Percentiles rank a stretch among this genome's conserved stretches.
Conservation (phyloP, 805 yeast genomes). For the Nakazawaea wyomingensis region DNA sequence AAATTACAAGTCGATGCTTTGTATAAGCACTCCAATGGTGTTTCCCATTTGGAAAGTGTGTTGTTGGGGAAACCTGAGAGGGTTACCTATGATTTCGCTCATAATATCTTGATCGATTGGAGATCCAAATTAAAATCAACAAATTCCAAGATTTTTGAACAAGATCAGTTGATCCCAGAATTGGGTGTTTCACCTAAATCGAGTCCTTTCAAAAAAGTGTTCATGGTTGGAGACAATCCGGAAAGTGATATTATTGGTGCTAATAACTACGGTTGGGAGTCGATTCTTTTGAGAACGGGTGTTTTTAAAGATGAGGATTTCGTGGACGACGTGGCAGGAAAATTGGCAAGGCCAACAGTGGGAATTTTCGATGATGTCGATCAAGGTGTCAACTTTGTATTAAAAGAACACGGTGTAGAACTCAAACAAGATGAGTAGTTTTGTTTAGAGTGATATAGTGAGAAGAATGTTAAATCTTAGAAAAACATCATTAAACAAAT, state of each 20-base stretch:
- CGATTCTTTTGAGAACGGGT: constrained; percentile 81
- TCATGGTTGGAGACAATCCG: constrained; percentile 97
- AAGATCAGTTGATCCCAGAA: constrained; percentile 34
- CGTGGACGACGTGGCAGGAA: constrained; percentile 20
- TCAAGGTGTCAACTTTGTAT: constrained; percentile 34
- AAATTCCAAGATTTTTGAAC: constrained; percentile 10
- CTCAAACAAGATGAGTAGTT: neutral
- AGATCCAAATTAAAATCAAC: constrained; percentile 27
- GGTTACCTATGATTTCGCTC: constrained; percentile 80
- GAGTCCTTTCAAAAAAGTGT: constrained; percentile 57
- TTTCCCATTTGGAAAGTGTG: constrained; percentile 42
- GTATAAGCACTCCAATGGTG: constrained; percentile 49
- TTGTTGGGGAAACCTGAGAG: constrained; percentile 80
- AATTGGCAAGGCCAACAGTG: constrained; percentile 37
- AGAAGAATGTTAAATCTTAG: too few species aligned
- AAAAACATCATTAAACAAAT: too few species aligned
- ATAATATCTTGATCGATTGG: constrained; percentile 60
- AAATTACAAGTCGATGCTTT: constrained; percentile 57
- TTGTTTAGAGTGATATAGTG: neutral
- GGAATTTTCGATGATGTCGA: constrained; percentile 47
- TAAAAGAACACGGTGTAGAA: constrained; percentile 15
- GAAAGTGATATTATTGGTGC: constrained; percentile 92
- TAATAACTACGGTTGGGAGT: constrained; percentile 80
- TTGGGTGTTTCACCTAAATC: constrained; percentile 35
- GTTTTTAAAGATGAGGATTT: constrained; percentile 67